Evolutionary conservation across 768 basidiomycete species (phyloP).

Genomic region (Termitomyces sp.): DNA sequence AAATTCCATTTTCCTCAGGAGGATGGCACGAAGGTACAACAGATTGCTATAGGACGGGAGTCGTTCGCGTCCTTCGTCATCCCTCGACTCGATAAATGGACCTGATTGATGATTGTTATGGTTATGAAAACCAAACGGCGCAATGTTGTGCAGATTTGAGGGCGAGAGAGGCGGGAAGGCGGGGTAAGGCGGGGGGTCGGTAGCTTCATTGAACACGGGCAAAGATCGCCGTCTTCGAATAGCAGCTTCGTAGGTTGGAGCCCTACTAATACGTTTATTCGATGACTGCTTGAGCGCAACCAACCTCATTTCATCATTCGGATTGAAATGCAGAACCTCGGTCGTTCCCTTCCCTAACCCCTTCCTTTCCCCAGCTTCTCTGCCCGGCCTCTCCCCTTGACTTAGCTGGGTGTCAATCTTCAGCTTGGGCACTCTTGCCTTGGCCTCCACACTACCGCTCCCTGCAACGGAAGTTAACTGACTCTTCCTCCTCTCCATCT

Average conservation of each 20-base stretch:
- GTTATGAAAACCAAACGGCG: slow-evolving; percentile 6
- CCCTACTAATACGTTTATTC: slow-evolving; percentile 25
- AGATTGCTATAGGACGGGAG: slow-evolving; percentile 81
- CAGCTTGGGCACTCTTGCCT: not conserved
- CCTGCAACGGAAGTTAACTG: not conserved
- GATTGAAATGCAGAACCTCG: not conserved
- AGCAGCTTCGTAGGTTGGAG: slow-evolving; percentile 27
- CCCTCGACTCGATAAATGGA: slow-evolving; percentile 37
- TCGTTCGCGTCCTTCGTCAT: slow-evolving; percentile 81
- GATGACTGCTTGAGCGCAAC: not conserved
- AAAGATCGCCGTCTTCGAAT: slow-evolving; percentile 57
- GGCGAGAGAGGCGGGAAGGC: slow-evolving; percentile 16
- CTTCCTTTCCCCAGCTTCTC: not conserved
- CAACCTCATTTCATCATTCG: not conserved
- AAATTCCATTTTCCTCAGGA: slow-evolving; percentile 96
- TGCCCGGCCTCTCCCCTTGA: not conserved
- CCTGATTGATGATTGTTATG: not conserved
- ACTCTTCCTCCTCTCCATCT: slow-evolving; percentile 8
- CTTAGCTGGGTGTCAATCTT: slow-evolving; percentile 1
- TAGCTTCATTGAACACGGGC: slow-evolving; percentile 56
- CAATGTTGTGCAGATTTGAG: not conserved
- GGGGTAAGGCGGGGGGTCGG: slow-evolving; percentile 68
- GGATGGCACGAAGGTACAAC: slow-evolving; percentile 72
- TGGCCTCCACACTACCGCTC: not conserved
- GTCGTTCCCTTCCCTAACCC: not conserved